Percentiles rank a stretch among this genome's conserved stretches.
Evolutionary conservation across 1,284 basidiomycete genomes (phyloP).

Genomic region (Sanguinoderma infundibulare): DNA sequence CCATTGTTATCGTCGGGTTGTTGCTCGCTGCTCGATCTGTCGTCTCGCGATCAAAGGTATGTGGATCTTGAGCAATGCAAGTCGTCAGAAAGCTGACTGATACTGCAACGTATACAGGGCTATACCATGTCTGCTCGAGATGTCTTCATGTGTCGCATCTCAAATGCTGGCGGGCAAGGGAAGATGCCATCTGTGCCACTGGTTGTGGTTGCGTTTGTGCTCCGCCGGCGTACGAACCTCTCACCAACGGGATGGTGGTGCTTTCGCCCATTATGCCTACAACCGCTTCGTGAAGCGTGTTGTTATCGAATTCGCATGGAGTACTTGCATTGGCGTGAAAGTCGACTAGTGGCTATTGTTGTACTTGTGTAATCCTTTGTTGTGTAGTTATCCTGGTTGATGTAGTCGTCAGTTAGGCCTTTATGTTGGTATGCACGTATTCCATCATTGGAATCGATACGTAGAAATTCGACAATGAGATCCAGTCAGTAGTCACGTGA

Average conservation of each 20-base stretch:
- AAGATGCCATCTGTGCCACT: conserved; percentile 29
- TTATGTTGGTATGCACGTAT: no score
- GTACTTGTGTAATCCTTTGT: no score
- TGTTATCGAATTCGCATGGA: no score
- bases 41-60: conserved; percentile 79
- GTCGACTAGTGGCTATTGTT: no score
- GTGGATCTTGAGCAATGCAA: conserved; percentile 45
- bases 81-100: not conserved
- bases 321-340: no score
- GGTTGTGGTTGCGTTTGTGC: conserved; percentile 37
- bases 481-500: conserved; percentile 16
- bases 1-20: conserved; percentile 50
- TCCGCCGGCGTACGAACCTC: conserved; percentile 13
- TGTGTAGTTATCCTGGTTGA: no score
- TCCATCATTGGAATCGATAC: no score
- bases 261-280: conserved; percentile 17
- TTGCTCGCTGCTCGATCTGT: conserved; percentile 72
- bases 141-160: conserved; percentile 36
- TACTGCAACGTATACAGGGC: conserved; percentile 18
- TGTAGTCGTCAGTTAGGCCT: no score
- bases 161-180: conserved; percentile 30
- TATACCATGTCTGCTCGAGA: conserved; percentile 31
- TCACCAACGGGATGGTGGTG: conserved; percentile 17
- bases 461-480: no score
- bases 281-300: not conserved